Base-by-base conservation (phyloP, 2,329 filamentous ascomycete genomes). In the Colletotrichum endophyticum region DNA sequence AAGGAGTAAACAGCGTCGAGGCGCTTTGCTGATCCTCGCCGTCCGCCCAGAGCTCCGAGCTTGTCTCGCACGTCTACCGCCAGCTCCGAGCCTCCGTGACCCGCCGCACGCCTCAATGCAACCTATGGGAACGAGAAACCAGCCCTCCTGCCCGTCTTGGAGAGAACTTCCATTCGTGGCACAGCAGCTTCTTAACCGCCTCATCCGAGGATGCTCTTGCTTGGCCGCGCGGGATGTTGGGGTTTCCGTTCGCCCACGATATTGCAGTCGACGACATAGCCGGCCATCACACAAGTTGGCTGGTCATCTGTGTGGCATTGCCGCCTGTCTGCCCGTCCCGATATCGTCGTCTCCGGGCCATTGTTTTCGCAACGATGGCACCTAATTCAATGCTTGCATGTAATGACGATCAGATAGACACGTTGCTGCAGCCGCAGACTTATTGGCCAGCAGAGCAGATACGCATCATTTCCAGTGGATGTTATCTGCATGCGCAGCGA, bases 21-120 rank as follows among this genome's bases (percentile, higher is more conserved):
- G 28, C 27, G 66, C 53, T 39, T 44, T 69, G 66, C 66, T 69
- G 66, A 44, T 28, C 39, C 25, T 73, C 70, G 53, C 59, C 59
- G 61, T 32, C 27, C 15, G 27, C 28, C 39, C 61, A 64, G 59
- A 72, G 59, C 69, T 70, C 73, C 57, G 70, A 76, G 64, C 73
- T 61, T 69, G 57, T 70, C 70, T 76, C 70, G 57, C 59, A 53
- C 64, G 30, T 73, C 70, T 76, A 30, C 73, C 73, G 70, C 44
- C 61, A 73, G 70, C 70, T 76, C 73, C 73, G 73, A 76, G 57
- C 27, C 64, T 73, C 64, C 70, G 64, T 67, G 44, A 66, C 70
- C 73, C 73, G 70, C 64, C 59, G 44, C 28, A 73, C n/a, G 32
- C 19, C 49, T 32, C 25, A n/a, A 30, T 30, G 28, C 19, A 59